phyloP scores from a whole-genome alignment of 129 eudicot genomes.

The sunflower (Helianthus annuus) region DNA sequence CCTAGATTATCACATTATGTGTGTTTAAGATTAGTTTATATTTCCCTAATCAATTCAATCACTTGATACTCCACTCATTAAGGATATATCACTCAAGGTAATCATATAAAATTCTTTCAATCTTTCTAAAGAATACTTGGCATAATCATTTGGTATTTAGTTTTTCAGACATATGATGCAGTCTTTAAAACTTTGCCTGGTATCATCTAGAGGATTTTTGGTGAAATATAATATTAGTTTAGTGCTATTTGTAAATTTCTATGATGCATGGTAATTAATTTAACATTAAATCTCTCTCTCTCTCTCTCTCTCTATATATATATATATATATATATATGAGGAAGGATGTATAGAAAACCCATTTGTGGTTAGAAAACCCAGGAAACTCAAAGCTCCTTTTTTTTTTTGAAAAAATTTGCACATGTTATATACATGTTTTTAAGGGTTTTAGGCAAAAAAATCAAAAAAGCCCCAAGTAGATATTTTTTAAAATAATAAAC shows the following conservation, averaged over 20 bases:
- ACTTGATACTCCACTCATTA: constrained; percentile 42
- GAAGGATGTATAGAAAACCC: no score
- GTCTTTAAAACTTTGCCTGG: constrained; percentile 6
- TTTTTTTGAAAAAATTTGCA: no score
- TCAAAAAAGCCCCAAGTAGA: no score
- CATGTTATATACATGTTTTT: no score
- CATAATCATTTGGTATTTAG: constrained; percentile 14
- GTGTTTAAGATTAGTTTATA: constrained; percentile 30
- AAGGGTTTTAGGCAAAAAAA: no score
- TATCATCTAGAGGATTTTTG: background rate
- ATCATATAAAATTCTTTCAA: constrained; percentile 16
- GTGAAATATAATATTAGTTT: background rate
- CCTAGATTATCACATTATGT: constrained; percentile 31
- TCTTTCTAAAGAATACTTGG: constrained; percentile 14
- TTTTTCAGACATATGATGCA: background rate
- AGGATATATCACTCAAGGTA: constrained; percentile 18
- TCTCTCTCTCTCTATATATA: no score
- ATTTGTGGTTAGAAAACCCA: no score
- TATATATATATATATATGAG: no score
- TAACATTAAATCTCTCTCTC: background rate
- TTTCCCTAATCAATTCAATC: constrained; percentile 33
- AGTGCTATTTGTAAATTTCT: background rate
- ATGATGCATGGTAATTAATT: background rate
- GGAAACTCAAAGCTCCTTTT: no score
- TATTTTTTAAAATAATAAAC: no score